Evolutionary conservation across 1,284 basidiomycete genomes (phyloP), one percentile per base, ranked within the genome.

Genomic region (Phylloboletellus chloephorus): DNA sequence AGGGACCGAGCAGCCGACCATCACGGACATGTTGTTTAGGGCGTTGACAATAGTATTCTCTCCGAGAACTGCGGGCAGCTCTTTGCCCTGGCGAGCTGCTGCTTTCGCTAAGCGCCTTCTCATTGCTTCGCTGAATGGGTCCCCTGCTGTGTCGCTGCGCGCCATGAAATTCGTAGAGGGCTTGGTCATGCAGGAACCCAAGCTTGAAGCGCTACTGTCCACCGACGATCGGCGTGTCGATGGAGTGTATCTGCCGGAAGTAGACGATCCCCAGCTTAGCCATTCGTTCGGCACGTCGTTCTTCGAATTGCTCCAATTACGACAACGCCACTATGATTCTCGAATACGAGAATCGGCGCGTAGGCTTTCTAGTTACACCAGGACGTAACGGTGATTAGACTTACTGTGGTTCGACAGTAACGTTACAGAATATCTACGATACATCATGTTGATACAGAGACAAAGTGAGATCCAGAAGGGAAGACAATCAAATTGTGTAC

Each of bases 81-180:
- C 79, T 2, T 80, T 92, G 3, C 74, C 88, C 11, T 85, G 82
- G 73, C 82, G 92, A 49, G 75, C 81, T 17, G 89, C 91, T 15
- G 89, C 94, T 2, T 98, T 98, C 62, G 76, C 87, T 41, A 98
- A 98, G 67, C 85, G 96, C 19, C 72, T 98, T 29, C 69, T 92
- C 20, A 78, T 76, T 34, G 82, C 82, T 19, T 79, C 83, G 10
- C 69, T 97, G 33, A 79, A 87, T 56, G 89, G 91, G 78, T 79
- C 94, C 0, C 72, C 88, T 1, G 55, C 64, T 2, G 74, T 77
- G 8, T 76, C 80, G 15, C 64, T 82, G 33, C 80, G 82, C 31
- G 69, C 83, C 12, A 63, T 98, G 22, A 74, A 76, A 20, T 88
- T 95, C 51, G 79, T 94, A 6, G 68, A 69, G 30, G 71, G 69